Evolutionary conservation across 2,329 filamentous ascomycete species (phyloP), one percentile per base, ranked within the genome.

Genomic region (Hypocreales sp.): DNA sequence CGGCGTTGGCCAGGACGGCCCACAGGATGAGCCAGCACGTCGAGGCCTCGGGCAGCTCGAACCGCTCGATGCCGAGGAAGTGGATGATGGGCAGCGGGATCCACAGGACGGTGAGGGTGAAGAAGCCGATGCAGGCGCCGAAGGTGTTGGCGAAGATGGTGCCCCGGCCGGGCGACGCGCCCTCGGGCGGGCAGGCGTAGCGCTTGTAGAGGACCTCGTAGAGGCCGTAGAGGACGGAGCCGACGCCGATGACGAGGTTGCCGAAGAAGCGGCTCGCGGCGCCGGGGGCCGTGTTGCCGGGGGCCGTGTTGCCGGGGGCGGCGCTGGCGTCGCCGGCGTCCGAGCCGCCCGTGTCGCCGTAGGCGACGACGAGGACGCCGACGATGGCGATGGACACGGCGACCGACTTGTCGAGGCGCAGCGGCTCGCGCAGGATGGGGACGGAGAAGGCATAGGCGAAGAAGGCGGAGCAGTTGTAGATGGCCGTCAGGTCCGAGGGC

Each of bases 391-490:
- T 69, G 8, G 72, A 64, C 2, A 98, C 90, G 4, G 87, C 81
- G 27, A 92, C 49, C 16, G 84, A 75, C 59, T 98, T 98, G 55
- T 82, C 82, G 20, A 77, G 56, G 14, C 82, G 74, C 9, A 94
- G 56, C 38, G 79, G 82, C 51, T 98, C 90, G 31, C 80, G 74
- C 3, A 98, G 63, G 12, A 98, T 56, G 1, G 86, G 84, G 24
- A 98, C 84, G 24, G 81, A 92, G 48, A 98, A 98, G 9, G 82
- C 87, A 48, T 98, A 98, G 26, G 90, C 90, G 51, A 98, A 98
- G 56, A 98, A 98, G 32, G 90, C 87, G 28, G 82, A 92, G 63
- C 90, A 98, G 57, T 98, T 98, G 67, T 98, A 98, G 42, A 98
- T 98, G 29, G 90, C 90, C 1, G 90, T 98, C 41, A 98, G 57